These are phyloP conservation scores for Nicotiana sylvestris DNA, from an alignment of 257 asterid species.

Conservation along the genomic window DNA sequence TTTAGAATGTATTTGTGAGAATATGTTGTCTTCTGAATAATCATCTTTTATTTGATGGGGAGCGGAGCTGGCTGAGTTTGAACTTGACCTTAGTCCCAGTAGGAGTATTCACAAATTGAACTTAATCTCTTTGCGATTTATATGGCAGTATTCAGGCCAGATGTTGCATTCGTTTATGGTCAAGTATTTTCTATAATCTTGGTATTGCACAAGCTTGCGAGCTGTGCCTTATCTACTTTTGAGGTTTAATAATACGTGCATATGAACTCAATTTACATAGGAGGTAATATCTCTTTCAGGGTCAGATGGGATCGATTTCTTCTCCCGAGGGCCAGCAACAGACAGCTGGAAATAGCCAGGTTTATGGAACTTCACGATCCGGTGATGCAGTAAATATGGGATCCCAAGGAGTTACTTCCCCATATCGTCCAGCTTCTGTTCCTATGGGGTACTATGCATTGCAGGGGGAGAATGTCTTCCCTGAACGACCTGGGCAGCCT, in stretches of 20 bases:
- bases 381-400: conserved; percentile 43
- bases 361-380: conserved; percentile 47
- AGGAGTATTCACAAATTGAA: not conserved
- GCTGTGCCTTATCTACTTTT: not conserved
- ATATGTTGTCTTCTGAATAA: not conserved
- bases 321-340: conserved; percentile 66
- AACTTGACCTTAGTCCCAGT: not conserved
- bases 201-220: conserved; percentile 4
- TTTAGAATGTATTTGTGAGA: not conserved
- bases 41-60: not conserved
- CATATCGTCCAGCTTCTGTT: conserved; percentile 52
- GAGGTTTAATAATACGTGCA: not conserved
- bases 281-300: conserved; percentile 42
- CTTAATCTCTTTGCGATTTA: not conserved
- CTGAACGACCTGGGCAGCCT: conserved; percentile 94
- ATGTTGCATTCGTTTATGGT: not conserved
- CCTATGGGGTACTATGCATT: conserved; percentile 68
- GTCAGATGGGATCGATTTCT: conserved; percentile 69
- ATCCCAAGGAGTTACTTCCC: conserved; percentile 45
- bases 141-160: not conserved
- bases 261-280: conserved; percentile 10
- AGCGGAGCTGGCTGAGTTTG: not conserved
- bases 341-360: conserved; percentile 49
- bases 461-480: conserved; percentile 77
- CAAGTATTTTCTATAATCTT: not conserved